These are phyloP conservation scores for Paraconiothyrium brasiliense DNA, from an alignment of 2,329 filamentous ascomycete genomes.

Conservation along the genomic window DNA sequence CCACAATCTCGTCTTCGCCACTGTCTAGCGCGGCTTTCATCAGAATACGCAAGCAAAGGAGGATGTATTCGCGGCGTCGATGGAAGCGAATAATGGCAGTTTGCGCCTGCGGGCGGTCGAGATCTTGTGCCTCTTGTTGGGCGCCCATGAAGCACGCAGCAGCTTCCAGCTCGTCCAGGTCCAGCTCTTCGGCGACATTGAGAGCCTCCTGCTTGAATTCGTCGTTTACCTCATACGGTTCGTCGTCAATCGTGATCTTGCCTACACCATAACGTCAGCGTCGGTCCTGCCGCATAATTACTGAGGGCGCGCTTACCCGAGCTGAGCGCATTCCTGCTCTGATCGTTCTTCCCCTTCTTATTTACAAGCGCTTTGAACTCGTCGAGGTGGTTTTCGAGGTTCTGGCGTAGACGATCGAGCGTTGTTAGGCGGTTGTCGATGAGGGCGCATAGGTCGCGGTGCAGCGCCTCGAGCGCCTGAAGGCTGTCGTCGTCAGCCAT, in stretches of 20 bases:
- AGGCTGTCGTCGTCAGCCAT: conserved; percentile 81
- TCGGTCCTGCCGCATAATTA: neutral
- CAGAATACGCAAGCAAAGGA: conserved; percentile 84
- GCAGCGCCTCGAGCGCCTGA: conserved; percentile 81
- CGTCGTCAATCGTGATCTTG: conserved; percentile 76
- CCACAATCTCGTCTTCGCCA: conserved; percentile 37
- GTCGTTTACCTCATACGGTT: conserved; percentile 82
- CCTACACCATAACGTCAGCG: conserved; percentile 60
- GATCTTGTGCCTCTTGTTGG: conserved; percentile 71
- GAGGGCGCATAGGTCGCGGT: conserved; percentile 82
- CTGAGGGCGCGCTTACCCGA: conserved; percentile 28
- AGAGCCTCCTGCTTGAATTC: conserved; percentile 86
- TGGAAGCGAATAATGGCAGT: conserved; percentile 89
- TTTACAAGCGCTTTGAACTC: conserved; percentile 78
- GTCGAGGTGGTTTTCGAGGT: conserved; percentile 72
- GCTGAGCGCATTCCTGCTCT: conserved; percentile 73
- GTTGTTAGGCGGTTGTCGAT: conserved; percentile 75
- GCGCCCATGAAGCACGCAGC: conserved; percentile 79
- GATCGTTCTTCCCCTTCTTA: conserved; percentile 76
- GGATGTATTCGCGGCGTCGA: conserved; percentile 80
- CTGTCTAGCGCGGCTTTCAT: conserved; percentile 71
- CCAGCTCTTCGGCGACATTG: conserved; percentile 84
- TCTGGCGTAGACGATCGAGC: conserved; percentile 72
- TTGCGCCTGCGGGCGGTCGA: conserved; percentile 78
- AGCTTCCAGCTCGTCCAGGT: conserved; percentile 89